phyloP scores from a whole-genome alignment of 768 basidiomycete species.

The Obba rivulosa region DNA sequence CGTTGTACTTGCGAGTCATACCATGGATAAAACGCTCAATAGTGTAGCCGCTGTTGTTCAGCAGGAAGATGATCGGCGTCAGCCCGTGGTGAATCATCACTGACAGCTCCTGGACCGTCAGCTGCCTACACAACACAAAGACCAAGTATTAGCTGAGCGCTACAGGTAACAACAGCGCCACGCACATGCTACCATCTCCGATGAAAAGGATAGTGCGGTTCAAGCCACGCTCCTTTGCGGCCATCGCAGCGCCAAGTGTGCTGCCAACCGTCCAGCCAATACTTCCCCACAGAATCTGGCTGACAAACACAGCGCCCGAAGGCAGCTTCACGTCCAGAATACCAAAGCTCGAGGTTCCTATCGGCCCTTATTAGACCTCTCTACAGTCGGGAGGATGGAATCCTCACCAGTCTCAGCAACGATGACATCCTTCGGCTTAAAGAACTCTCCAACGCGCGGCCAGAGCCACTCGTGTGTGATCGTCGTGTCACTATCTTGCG shows the following conservation, averaged over 20 bases:
- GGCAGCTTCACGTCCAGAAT: slow-evolving; percentile 79
- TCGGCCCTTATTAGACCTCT: not conserved
- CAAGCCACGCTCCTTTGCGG: slow-evolving; percentile 56
- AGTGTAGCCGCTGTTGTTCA: slow-evolving; percentile 82
- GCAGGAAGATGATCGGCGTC: slow-evolving; percentile 78
- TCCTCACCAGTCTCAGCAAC: slow-evolving; percentile 77
- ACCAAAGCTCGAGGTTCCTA: slow-evolving; percentile 80
- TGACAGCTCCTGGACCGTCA: slow-evolving; percentile 78
- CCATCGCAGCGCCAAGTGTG: slow-evolving; percentile 75
- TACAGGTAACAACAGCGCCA: too few relatives aligned
- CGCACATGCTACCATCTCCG: slow-evolving; percentile 79
- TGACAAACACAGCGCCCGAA: slow-evolving; percentile 54
- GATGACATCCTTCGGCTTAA: slow-evolving; percentile 68
- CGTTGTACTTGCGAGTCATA: slow-evolving; percentile 71
- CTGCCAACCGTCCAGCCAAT: slow-evolving; percentile 89
- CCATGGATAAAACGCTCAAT: slow-evolving; percentile 82
- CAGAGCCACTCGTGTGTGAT: slow-evolving; percentile 84
- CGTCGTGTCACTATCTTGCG: slow-evolving; percentile 40
- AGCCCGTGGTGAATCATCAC: slow-evolving; percentile 73
- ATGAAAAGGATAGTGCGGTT: slow-evolving; percentile 78
- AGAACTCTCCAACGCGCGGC: slow-evolving; percentile 73
- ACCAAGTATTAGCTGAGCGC: too few relatives aligned
- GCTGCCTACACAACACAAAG: slow-evolving; percentile 40
- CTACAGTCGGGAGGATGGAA: not conserved
- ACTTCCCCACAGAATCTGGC: slow-evolving; percentile 85